Evolutionary conservation across 2,329 filamentous ascomycete species (phyloP), one percentile per base, ranked within the genome.

Genomic region (Nemania sp.): DNA sequence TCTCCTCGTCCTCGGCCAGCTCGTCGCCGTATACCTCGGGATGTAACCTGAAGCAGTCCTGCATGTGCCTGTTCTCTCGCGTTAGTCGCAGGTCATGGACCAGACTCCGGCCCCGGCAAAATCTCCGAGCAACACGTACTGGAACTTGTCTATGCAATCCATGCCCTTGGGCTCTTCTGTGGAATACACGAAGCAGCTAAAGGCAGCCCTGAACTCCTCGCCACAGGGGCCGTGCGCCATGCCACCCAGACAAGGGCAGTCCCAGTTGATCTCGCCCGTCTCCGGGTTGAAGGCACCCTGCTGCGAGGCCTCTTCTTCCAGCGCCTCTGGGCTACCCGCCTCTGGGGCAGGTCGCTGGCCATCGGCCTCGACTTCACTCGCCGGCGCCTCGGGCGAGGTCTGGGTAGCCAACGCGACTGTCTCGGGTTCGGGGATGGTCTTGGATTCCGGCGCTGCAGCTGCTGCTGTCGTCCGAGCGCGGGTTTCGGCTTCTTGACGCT

Each of bases 221-320:
- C 95, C 95, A 74, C 95, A 99, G 55, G 95, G 95, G 0, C 95
- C 95, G 73, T 97, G 80, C 7, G 95, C 95, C 95, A 99, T 99
- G 54, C 95, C 95, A 50, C 95, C 95, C 35, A 99, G 81, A 76
- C 95, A 99, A 15, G 95, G 95, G 77, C 95, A 99, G 75, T 98
- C 95, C 95, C 95, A 99, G 83, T 99, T 99, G 79, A 99, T 99
- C 83, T 99, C 95, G 69, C 95, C 95, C 10, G 95, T 99, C 80
- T 98, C 95, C 2, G 93, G 92, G 77, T 99, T 96, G 81, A 98
- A 99, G 1, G 95, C 95, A 57, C 92, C 95, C 77, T 98, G 88
- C 74, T 94, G 88, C 63, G 80, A 85, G 5, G 92, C 92, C 76
- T 97, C 92, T 62, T 91, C 86, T 75, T 97, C 90, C 13, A 95